phyloP scores from a whole-genome alignment of 495 filamentous ascomycete species.

The Penicillium diatomitis region DNA sequence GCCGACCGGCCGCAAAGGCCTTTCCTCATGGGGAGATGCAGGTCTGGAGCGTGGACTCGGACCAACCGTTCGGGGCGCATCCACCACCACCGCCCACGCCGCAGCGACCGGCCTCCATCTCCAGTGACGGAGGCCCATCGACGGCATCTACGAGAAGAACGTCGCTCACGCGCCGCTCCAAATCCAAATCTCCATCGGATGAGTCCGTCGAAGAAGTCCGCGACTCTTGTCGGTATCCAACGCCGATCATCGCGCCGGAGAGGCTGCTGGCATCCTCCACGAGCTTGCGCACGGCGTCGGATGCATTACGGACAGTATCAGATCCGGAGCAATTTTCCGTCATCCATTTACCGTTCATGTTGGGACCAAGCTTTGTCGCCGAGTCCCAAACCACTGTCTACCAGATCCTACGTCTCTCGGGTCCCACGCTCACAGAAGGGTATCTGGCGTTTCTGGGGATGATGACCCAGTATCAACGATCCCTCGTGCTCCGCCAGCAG shows the following conservation, averaged over 20 bases:
- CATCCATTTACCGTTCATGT: conserved; percentile 18
- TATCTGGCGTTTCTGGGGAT: conserved; percentile 18
- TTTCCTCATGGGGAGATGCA: conserved; percentile 13
- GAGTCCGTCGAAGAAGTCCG: not conserved
- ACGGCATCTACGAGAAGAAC: not conserved
- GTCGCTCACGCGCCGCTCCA: conserved; percentile 3
- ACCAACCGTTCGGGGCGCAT: conserved; percentile 1
- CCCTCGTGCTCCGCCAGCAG: conserved; percentile 13
- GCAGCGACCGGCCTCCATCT: not conserved
- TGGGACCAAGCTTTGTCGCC: conserved; percentile 14
- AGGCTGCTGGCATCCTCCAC: conserved; percentile 9
- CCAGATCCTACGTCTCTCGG: conserved; percentile 13
- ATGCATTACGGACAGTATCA: conserved; percentile 18
- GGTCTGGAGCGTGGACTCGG: conserved; percentile 12
- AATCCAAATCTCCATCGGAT: conserved; percentile 1
- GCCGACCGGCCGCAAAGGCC: conserved; percentile 9
- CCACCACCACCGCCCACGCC: not conserved
- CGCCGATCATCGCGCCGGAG: conserved; percentile 10
- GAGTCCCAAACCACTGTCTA: conserved; percentile 12
- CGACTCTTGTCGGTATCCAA: conserved; percentile 1
- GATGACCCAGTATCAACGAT: conserved; percentile 19
- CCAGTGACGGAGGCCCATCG: conserved; percentile 1
- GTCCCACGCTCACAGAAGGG: conserved; percentile 14
- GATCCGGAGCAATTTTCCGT: conserved; percentile 16
- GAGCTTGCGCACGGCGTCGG: conserved; percentile 12